Evolutionary conservation across 306 rosid species (phyloP), one percentile per base, ranked within the genome.

Genomic region (Cicer cuneatum): DNA sequence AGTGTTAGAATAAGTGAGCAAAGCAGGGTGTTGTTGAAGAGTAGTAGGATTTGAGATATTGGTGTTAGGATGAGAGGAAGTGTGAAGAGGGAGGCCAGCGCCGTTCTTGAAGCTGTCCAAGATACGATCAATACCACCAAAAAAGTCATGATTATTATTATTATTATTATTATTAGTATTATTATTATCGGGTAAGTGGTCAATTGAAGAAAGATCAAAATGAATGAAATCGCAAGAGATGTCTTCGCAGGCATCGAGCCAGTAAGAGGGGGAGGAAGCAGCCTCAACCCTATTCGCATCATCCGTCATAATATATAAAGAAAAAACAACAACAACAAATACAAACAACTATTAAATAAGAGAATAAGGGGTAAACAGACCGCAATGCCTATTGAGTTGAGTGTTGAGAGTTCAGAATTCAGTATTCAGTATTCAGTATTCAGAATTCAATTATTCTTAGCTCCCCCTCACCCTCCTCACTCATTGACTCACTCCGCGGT

Each of bases 181-280:
- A 24, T 0, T 29, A 38, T 78, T 81, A 35, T 80, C 88, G 5
- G 46, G 85, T 56, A 73, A 83, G 1, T 56, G 29, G 13, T 18
- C 78, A 11, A 78, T 18, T 19, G 86, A 72, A 7, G 85, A 83
- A 5, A 80, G 81, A 53, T 75, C 85, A 47, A 90, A 89, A 79
- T 89, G 95, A 48, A 87, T 86, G 57, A 90, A 80, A 75, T 93
- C 98, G 48, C 96, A 93, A 6, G 98, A 58, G 14, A 93, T 87
- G 71, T 92, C 96, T 74, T 90, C 99, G 41, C 89, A 90, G 6
- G 99, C 99, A 73, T 94, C 99, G 2, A 94, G 78, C 99, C 99
- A 94, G 83, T 92, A 94, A 21, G 97, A 91, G 3, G 96, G 73
- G n/a, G 77, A 64, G 4, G 83, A 73, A 59, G 35, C 5, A 29